Evolutionary conservation across 1,284 basidiomycete species (phyloP), one percentile per base, ranked within the genome.

Genomic region (Malassezia psittaci): DNA sequence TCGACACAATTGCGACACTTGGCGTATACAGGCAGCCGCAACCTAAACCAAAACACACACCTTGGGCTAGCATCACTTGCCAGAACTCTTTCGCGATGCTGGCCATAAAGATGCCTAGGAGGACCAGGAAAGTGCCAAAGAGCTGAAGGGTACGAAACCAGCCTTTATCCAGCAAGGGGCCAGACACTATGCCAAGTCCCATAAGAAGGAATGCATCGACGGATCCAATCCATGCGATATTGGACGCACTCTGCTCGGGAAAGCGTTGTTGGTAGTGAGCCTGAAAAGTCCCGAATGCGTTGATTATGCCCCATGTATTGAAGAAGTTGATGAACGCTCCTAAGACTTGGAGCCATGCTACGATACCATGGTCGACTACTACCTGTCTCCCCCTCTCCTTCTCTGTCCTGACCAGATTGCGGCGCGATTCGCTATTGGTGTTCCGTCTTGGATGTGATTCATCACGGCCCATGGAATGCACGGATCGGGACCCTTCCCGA

Each of bases 11-110:
- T 32, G 52, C 54, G 4, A 63, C 41, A 43, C 55, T 58, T 11
- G 48, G 49, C 3, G 51, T 35, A 46, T 61, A 64, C 2, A 66
- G 52, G n/a, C 64, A 60, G 0, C 66, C 64, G 6, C 43, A 40
- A 7, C 67, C 67, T 11, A 67, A 35, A 2, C 66, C 65, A 34
- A 70, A 45, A 35, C 45, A 48, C 5, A 54, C 13, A 2, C 68
- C 68, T 37, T 70, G 65, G 0, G 65, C 52, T 16, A 70, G 60
- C 44, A 70, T 62, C 49, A 68, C 50, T 51, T 68, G 66, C 39
- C 61, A 70, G 46, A 64, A 68, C 19, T 59, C 51, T n/a, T 48
- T 63, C 15, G 54, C 63, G 2, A 70, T 51, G 39, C 67, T 68
- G 29, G 63, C 47, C 66, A 70, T 64, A 62, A 70, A 67, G 45